Percentiles rank a stretch among this genome's conserved stretches.
phyloP scores from a whole-genome alignment of 2,329 filamentous ascomycete genomes.

The Colletotrichum neosansevieriae region DNA sequence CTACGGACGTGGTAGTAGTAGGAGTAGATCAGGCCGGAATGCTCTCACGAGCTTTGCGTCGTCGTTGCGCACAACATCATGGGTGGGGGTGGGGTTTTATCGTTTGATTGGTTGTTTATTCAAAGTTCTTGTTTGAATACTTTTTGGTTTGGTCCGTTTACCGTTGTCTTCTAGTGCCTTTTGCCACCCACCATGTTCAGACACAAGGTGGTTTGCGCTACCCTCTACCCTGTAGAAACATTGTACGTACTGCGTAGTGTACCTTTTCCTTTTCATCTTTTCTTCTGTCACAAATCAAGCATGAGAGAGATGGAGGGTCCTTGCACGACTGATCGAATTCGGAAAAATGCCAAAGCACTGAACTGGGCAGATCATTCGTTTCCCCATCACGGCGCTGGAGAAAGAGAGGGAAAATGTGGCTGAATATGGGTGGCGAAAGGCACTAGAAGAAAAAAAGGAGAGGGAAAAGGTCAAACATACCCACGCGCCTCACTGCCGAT shows the following conservation, averaged over 20 bases:
- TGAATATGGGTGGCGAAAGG: no score
- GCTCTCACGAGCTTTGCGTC: slow-evolving; percentile 44
- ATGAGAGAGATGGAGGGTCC: background rate
- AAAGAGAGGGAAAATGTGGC: slow-evolving; percentile 4
- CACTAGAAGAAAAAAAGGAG: slow-evolving; percentile 1
- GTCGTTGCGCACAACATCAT: slow-evolving; percentile 14
- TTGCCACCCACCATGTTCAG: no score
- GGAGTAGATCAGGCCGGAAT: slow-evolving; percentile 41
- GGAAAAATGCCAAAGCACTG: no score
- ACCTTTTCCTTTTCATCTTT: no score
- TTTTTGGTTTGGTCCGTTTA: background rate
- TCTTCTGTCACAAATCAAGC: no score
- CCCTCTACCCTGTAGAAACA: no score
- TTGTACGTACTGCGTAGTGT: no score
- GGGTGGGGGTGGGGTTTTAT: slow-evolving; percentile 1
- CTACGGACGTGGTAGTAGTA: slow-evolving; percentile 11
- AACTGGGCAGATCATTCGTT: no score
- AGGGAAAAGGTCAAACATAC: background rate
- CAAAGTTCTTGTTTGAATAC: no score
- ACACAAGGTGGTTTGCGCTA: no score
- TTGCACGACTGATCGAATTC: background rate
- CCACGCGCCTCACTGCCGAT: slow-evolving; percentile 35
- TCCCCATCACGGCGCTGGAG: no score
- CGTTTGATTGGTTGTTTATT: slow-evolving; percentile 14
- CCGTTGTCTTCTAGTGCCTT: no score